Evolutionary conservation across 116 monocot genomes (phyloP).

Genomic region (Papilionanthe hybrid): DNA sequence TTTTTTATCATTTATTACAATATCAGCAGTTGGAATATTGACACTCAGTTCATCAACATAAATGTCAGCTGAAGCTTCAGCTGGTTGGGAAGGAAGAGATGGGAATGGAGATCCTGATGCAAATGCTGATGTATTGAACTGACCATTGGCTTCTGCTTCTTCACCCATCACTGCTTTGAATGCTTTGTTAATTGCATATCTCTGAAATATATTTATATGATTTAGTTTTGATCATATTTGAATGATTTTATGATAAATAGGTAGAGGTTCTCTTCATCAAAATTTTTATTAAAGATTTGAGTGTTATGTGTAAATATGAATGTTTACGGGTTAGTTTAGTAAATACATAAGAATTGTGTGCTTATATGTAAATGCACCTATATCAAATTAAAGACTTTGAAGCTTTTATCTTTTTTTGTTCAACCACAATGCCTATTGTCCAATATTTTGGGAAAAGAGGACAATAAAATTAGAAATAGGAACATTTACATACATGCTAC

Average conservation of each 20-base stretch:
- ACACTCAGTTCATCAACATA: neutral
- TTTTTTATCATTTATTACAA: neutral
- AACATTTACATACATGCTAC: too few species aligned
- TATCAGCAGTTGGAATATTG: neutral
- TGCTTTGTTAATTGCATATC: slow-evolving; percentile 6
- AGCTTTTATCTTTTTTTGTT: too few species aligned
- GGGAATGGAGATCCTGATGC: neutral
- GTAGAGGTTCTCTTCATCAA: too few species aligned
- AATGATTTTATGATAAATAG: neutral
- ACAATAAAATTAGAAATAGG: too few species aligned
- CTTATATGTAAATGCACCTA: too few species aligned
- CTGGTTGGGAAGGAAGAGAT: neutral
- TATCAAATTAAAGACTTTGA: too few species aligned
- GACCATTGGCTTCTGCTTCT: slow-evolving; percentile 3
- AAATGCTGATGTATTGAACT: slow-evolving; percentile 6
- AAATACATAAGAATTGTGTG: too few species aligned
- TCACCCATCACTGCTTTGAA: slow-evolving; percentile 9
- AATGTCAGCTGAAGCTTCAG: neutral
- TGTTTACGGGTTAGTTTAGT: too few species aligned
- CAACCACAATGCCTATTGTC: too few species aligned
- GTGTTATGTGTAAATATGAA: too few species aligned
- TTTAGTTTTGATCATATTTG: neutral
- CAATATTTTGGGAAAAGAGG: too few species aligned
- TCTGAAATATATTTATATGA: slow-evolving; percentile 6
- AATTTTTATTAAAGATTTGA: too few species aligned